phyloP scores from a whole-genome alignment of 768 basidiomycete species.

The Phaffia tasmanica region DNA sequence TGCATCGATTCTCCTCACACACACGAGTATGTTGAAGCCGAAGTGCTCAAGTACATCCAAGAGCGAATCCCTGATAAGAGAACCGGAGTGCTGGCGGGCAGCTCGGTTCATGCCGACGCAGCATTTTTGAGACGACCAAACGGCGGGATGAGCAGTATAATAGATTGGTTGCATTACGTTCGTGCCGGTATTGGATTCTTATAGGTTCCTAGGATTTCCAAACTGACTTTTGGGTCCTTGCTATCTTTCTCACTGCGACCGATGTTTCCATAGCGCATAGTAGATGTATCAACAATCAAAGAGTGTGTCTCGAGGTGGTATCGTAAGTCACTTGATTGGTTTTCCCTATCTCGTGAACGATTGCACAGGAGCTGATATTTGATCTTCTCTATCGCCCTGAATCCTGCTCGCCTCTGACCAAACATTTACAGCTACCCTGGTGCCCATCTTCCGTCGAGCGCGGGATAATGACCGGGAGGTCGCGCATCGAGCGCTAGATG shows the following conservation, averaged over 20 bases:
- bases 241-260: too few relatives aligned
- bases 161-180: conserved; percentile 40
- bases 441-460: not conserved
- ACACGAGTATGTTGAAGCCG: conserved; percentile 49
- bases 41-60: conserved; percentile 66
- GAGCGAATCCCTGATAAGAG: conserved; percentile 61
- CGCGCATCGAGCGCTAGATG: conserved; percentile 23
- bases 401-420: too few relatives aligned
- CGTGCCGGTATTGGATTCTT: not conserved
- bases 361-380: too few relatives aligned
- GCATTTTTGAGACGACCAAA: conserved; percentile 25
- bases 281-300: conserved; percentile 31
- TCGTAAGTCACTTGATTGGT: not conserved
- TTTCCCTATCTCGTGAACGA: not conserved
- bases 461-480: conserved; percentile 3
- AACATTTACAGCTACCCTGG: conserved; percentile 1
- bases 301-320: conserved; percentile 3
- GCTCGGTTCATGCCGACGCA: conserved; percentile 57
- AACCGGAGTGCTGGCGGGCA: conserved; percentile 46
- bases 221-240: not conserved
- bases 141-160: conserved; percentile 65
- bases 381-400: not conserved
- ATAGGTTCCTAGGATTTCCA: too few relatives aligned
- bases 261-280: conserved; percentile 38
- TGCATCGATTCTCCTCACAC: conserved; percentile 63